Evolutionary conservation across 1,139 yeast species (phyloP).

Genomic region (Scheffersomyces stambukii): DNA sequence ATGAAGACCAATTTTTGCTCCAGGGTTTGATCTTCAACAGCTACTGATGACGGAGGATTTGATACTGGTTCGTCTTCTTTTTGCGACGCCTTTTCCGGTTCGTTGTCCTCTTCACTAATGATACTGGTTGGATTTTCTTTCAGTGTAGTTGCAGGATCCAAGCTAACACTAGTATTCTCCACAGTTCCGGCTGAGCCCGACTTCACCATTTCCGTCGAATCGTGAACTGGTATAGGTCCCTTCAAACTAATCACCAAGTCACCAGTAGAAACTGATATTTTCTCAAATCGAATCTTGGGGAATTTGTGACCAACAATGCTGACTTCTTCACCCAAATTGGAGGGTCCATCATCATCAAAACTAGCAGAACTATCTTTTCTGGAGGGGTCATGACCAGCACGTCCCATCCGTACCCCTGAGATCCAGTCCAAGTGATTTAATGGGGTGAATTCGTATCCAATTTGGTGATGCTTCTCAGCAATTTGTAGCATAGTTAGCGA

Average conservation of each 20-base stretch:
- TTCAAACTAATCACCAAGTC: constrained; percentile 66
- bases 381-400: constrained; percentile 35
- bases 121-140: constrained; percentile 2
- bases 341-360: constrained; percentile 45
- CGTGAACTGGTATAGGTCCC: constrained; percentile 60
- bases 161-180: constrained; percentile 2
- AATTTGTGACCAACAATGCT: constrained; percentile 86
- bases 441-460: constrained; percentile 26
- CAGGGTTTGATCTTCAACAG: constrained; percentile 8
- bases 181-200: constrained; percentile 2
- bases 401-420: constrained; percentile 82
- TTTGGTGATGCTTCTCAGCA: constrained; percentile 25
- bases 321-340: constrained; percentile 86
- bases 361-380: constrained; percentile 11
- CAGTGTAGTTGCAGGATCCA: no score
- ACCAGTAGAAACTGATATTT: constrained; percentile 85
- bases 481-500: constrained; percentile 32
- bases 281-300: constrained; percentile 82
- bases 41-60: background rate
- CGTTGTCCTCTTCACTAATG: constrained; percentile 7
- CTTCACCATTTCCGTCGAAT: constrained; percentile 1
- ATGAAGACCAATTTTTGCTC: constrained; percentile 65
- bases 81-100: constrained; percentile 3
- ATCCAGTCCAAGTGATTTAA: constrained; percentile 85
- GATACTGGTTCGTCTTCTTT: constrained; percentile 5